Evolutionary conservation across 768 basidiomycete species (phyloP).

Genomic region (Trametes meyenii): DNA sequence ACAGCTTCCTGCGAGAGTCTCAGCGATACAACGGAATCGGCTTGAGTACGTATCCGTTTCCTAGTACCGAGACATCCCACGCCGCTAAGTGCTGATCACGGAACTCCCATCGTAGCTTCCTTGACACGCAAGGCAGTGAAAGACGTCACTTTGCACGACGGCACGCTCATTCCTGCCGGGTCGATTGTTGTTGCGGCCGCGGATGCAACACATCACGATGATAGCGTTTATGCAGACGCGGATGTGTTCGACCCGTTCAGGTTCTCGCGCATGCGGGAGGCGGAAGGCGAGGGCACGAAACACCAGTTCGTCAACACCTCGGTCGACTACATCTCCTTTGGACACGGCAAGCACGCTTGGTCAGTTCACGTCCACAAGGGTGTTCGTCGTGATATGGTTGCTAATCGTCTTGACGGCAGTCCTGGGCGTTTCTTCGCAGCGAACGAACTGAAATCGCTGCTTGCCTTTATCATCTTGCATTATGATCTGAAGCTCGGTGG

Average conservation of each 20-base stretch:
- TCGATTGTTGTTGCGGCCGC: conserved; percentile 22
- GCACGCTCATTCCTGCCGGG: conserved; percentile 28
- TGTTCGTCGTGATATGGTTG: neutral
- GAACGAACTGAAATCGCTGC: conserved; percentile 36
- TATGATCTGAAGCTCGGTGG: conserved; percentile 33
- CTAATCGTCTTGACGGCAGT: conserved; percentile 13
- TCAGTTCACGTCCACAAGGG: neutral
- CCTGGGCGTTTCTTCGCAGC: conserved; percentile 41
- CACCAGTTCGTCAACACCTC: conserved; percentile 24
- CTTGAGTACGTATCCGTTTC: neutral
- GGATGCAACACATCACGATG: conserved; percentile 27
- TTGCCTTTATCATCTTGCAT: conserved; percentile 36
- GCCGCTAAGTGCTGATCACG: neutral
- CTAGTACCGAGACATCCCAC: no score
- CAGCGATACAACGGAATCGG: conserved; percentile 27
- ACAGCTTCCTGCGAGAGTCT: conserved; percentile 38
- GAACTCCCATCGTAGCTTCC: neutral
- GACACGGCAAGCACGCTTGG: conserved; percentile 28
- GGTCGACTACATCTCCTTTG: conserved; percentile 24
- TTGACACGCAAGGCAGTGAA: conserved; percentile 14
- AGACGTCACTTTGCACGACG: conserved; percentile 26
- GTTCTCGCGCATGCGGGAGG: conserved; percentile 22
- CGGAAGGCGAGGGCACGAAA: conserved; percentile 13
- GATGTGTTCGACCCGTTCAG: conserved; percentile 30
- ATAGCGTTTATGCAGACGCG: conserved; percentile 28